Evolutionary conservation across 1,284 basidiomycete genomes (phyloP).

Genomic region (Sphaerobolus stellatus): DNA sequence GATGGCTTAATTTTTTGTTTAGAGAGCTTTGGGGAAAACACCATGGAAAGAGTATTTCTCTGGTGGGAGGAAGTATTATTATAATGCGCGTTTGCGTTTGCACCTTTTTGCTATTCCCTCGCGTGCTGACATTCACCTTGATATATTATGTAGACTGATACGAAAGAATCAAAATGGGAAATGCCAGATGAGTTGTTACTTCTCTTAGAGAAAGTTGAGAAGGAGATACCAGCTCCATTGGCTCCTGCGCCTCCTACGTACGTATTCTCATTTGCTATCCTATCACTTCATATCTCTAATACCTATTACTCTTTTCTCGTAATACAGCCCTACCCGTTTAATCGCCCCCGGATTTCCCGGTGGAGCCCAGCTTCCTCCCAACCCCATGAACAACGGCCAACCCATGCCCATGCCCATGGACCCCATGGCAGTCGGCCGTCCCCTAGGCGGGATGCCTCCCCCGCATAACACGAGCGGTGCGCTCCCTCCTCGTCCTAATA

Average conservation of each 20-base stretch:
- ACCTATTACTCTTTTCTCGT: background rate
- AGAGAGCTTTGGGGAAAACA: constrained; percentile 84
- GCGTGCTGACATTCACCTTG: background rate
- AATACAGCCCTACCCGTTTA: constrained; percentile 8
- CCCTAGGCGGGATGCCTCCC: constrained; percentile 25
- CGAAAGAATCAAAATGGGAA: constrained; percentile 93
- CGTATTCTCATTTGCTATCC: background rate
- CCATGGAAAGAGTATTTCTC: constrained; percentile 94
- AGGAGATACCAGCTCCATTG: constrained; percentile 43
- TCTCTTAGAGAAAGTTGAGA: constrained; percentile 80
- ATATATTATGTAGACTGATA: constrained; percentile 79
- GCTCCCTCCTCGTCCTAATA: constrained; percentile 70
- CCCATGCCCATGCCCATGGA: constrained; percentile 45
- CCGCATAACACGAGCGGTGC: constrained; percentile 59
- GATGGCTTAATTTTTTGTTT: constrained; percentile 9
- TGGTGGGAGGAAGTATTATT: constrained; percentile 88
- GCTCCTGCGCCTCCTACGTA: constrained; percentile 10
- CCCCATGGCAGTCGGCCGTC: background rate
- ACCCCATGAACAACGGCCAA: too few species aligned
- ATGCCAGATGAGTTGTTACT: constrained; percentile 86
- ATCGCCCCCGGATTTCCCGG: constrained; percentile 39
- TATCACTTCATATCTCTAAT: background rate
- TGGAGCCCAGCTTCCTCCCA: constrained; percentile 41
- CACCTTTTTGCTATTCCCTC: background rate
- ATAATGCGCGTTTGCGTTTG: constrained; percentile 59